These are phyloP conservation scores for Madurella fahalii DNA, from an alignment of 2,329 filamentous ascomycete genomes.

Conservation along the genomic window DNA sequence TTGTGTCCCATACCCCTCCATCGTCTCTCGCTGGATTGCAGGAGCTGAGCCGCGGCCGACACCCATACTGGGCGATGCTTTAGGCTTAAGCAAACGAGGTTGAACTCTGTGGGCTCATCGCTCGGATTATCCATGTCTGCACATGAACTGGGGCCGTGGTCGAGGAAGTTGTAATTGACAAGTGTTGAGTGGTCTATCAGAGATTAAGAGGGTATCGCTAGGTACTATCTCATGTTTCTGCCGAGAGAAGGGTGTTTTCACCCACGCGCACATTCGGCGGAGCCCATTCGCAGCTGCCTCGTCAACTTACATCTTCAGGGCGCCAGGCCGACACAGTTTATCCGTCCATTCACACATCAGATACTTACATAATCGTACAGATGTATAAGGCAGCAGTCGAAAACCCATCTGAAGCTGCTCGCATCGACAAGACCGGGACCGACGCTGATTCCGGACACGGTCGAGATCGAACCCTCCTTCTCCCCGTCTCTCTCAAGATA, in stretches of 20 bases:
- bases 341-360: neutral
- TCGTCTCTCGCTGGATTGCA: constrained; percentile 24
- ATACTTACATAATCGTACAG: constrained; percentile 1
- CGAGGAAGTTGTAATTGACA: neutral
- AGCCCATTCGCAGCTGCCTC: constrained; percentile 10
- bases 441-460: neutral
- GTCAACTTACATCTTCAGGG: neutral
- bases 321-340: neutral
- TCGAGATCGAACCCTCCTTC: neutral
- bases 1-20: constrained; percentile 23
- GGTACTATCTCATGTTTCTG: neutral
- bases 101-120: neutral
- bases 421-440: no score
- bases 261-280: neutral
- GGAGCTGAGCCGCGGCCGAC: constrained; percentile 25
- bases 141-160: neutral
- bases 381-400: neutral
- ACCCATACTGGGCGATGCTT: constrained; percentile 37
- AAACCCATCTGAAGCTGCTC: neutral
- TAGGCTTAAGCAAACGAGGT: constrained; percentile 40
- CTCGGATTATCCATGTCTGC: constrained; percentile 1
- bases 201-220: constrained; percentile 11
- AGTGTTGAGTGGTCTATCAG: constrained; percentile 2
- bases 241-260: constrained; percentile 2
- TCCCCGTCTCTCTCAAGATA: constrained; percentile 13